Evolutionary conservation across 257 asterid species (phyloP).

Genomic region (Paraleonurus japonicus): DNA sequence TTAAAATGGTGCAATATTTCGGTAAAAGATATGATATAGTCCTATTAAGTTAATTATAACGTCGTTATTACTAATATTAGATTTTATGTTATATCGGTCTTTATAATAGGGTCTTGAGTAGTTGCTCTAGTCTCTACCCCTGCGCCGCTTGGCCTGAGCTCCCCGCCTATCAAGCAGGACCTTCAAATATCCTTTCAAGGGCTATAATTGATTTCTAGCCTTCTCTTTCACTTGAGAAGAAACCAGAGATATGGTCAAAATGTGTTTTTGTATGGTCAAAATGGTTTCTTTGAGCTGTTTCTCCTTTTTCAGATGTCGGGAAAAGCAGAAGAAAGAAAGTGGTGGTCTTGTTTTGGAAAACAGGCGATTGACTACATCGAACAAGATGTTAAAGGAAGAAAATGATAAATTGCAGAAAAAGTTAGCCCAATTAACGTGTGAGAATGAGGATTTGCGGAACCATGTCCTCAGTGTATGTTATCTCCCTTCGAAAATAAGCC

Average conservation of each 20-base stretch:
- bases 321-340: conserved; percentile 38
- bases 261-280: not conserved
- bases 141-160: not conserved
- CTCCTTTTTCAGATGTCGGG: conserved; percentile 36
- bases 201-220: not conserved
- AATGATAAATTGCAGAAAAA: conserved; percentile 29
- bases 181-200: not conserved
- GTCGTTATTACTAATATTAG: not conserved
- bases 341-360: conserved; percentile 25
- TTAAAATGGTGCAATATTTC: not conserved
- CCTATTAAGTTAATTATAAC: not conserved
- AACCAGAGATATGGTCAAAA: conserved; percentile 3
- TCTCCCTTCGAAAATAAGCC: conserved; percentile 1
- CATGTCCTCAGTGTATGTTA: conserved; percentile 32
- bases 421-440: conserved; percentile 20
- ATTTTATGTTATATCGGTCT: not conserved
- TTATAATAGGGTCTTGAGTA: not conserved
- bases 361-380: conserved; percentile 28
- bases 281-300: conserved; percentile 6
- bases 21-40: not conserved
- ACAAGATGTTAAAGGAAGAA: conserved; percentile 33
- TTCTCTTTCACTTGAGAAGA: conserved; percentile 11
- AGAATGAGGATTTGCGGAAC: conserved; percentile 35
- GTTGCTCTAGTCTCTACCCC: not conserved
- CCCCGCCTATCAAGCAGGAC: not conserved